Conservation (phyloP, 192 early-diverging fungal species). For the Umbelopsis sp. region DNA sequence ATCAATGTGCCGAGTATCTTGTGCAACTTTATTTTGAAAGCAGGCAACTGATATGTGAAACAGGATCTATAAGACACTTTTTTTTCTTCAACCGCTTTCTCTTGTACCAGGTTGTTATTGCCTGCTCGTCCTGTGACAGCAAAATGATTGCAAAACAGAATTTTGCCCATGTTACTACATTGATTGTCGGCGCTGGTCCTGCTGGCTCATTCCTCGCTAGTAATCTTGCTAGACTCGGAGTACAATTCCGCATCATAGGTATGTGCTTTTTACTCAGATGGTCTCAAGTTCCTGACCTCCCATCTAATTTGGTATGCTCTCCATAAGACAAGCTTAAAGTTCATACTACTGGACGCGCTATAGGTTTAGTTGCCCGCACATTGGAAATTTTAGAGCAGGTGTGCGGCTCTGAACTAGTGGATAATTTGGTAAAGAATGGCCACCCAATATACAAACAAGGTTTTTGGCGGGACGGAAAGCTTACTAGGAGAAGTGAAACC, state of each 20-base stretch:
- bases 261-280: not conserved
- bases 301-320: not conserved
- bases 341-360: slow-evolving; percentile 15
- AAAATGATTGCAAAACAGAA: not conserved
- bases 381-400: slow-evolving; percentile 8
- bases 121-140: not conserved
- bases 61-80: no score
- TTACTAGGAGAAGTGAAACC: slow-evolving; percentile 3
- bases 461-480: slow-evolving; percentile 14
- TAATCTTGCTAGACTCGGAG: slow-evolving; percentile 27
- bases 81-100: no score
- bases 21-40: no score
- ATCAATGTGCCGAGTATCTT: no score
- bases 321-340: slow-evolving; percentile 8
- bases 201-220: slow-evolving; percentile 17
- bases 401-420: not conserved
- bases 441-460: not conserved
- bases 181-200: slow-evolving; percentile 29
- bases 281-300: not conserved
- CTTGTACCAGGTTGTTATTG: no score
- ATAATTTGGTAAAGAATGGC: not conserved
- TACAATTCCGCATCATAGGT: slow-evolving; percentile 29
- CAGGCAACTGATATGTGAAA: no score
- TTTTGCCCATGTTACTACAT: slow-evolving; percentile 6
- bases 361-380: slow-evolving; percentile 1